Conservation (phyloP, 2,329 filamentous ascomycete genomes). For the Cladosporium austrohemisphaericum region DNA sequence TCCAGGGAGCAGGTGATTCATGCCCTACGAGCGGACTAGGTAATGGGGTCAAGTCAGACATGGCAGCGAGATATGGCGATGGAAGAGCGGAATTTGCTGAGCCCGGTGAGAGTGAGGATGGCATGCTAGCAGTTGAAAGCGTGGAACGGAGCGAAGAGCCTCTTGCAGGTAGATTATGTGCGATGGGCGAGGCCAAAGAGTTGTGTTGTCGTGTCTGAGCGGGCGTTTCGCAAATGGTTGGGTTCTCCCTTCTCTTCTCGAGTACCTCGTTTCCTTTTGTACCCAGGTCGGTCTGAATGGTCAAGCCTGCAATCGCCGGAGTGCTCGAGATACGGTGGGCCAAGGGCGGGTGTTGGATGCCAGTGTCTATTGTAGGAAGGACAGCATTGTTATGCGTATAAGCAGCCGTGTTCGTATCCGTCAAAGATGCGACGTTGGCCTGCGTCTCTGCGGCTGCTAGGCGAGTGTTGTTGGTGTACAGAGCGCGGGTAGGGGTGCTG, state of each 20-base stretch:
- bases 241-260: conserved; percentile 15
- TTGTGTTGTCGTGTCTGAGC: conserved; percentile 34
- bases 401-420: conserved; percentile 1
- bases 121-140: conserved; percentile 42
- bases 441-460: background rate
- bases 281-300: conserved; percentile 22
- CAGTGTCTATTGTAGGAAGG: conserved; percentile 11
- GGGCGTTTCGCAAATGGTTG: conserved; percentile 33
- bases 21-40: conserved; percentile 47
- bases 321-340: conserved; percentile 15
- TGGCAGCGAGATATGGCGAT: conserved; percentile 47
- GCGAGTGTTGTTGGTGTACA: background rate
- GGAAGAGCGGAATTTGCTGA: conserved; percentile 42
- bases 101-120: conserved; percentile 43
- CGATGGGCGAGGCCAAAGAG: conserved; percentile 37
- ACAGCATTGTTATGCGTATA: conserved; percentile 4
- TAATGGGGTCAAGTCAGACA: conserved; percentile 51
- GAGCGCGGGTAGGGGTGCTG: background rate
- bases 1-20: conserved; percentile 40
- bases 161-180: conserved; percentile 19
- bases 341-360: conserved; percentile 13
- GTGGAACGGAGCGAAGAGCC: conserved; percentile 36
- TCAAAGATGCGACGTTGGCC: background rate
- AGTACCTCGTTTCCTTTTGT: conserved; percentile 3
- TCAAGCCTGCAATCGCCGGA: conserved; percentile 22